These are phyloP conservation scores for Cornus controversa DNA, from an alignment of 148 eudicot species.

Conservation along the genomic window DNA sequence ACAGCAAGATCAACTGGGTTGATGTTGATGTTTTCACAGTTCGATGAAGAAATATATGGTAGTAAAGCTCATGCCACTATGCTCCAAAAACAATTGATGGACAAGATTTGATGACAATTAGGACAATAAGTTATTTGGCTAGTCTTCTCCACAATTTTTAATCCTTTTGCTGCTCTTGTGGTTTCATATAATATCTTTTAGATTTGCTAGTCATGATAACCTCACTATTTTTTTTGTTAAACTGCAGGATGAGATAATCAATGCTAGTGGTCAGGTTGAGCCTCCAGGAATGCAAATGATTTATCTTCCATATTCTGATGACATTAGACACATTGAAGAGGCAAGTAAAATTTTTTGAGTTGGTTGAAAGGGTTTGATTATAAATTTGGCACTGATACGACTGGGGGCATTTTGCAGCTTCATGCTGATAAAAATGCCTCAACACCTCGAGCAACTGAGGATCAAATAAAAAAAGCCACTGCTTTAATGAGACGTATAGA, in stretches of 20 bases:
- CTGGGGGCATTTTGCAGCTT: constrained; percentile 45
- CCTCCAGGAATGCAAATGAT: constrained; percentile 99
- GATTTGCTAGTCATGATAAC: not conserved
- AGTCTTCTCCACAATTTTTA: not conserved
- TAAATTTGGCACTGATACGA: constrained; percentile 6
- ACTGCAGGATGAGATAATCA: constrained; percentile 76
- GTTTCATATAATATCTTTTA: not conserved
- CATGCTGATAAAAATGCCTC: constrained; percentile 40
- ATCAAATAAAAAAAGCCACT: constrained; percentile 71
- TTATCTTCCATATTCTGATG: constrained; percentile 92
- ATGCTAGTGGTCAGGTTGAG: constrained; percentile 77
- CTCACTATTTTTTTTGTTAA: not conserved
- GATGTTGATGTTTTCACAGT: no score
- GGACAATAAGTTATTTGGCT: not conserved
- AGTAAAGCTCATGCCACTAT: no score
- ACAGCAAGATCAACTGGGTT: no score
- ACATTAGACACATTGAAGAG: constrained; percentile 86
- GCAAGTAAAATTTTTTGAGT: constrained; percentile 24
- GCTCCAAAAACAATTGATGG: not conserved
- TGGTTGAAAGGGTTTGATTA: not conserved
- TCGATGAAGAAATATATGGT: no score
- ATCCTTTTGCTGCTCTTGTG: not conserved
- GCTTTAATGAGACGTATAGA: constrained; percentile 70
- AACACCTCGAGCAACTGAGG: constrained; percentile 65
- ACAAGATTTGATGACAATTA: not conserved